Evolutionary conservation across 352 stramenopile genomes (phyloP).

Genomic region (Nothophytophthora sp.): DNA sequence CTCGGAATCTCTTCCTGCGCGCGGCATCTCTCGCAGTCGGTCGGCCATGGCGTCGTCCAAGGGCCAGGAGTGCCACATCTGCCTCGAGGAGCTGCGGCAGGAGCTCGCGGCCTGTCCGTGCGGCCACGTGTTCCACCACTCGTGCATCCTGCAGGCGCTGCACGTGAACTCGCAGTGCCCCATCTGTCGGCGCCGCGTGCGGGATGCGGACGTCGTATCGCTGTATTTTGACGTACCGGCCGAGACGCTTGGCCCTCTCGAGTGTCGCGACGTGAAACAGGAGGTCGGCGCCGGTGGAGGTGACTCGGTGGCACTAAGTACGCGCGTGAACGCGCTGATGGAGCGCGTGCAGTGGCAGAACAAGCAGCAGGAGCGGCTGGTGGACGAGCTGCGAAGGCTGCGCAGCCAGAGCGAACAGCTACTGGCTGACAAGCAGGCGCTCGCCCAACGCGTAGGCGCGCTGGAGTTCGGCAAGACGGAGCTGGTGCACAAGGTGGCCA

Average conservation of each 20-base stretch:
- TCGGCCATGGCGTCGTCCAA: slow-evolving; percentile 18
- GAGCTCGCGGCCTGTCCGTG: slow-evolving; percentile 64
- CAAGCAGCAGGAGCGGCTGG: slow-evolving; percentile 63
- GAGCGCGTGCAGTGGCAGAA: slow-evolving; percentile 82
- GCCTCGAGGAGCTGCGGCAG: slow-evolving; percentile 69
- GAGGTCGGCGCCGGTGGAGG: slow-evolving; percentile 3
- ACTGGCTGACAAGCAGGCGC: slow-evolving; percentile 57
- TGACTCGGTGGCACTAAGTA: slow-evolving; percentile 46
- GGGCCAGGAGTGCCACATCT: slow-evolving; percentile 81
- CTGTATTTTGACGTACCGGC: slow-evolving; percentile 69
- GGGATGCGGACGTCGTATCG: slow-evolving; percentile 46
- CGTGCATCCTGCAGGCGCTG: slow-evolving; percentile 74
- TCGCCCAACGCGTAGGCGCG: slow-evolving; percentile 45
- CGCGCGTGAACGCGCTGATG: slow-evolving; percentile 58
- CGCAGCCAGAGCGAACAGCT: slow-evolving; percentile 69
- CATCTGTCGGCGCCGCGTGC: slow-evolving; percentile 58
- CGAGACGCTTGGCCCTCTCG: too few species aligned
- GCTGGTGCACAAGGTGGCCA: slow-evolving; percentile 67
- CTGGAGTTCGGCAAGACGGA: slow-evolving; percentile 58
- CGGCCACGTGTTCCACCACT: slow-evolving; percentile 74
- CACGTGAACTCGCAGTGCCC: slow-evolving; percentile 73
- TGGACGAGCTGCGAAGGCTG: slow-evolving; percentile 56
- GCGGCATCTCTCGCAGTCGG: too few species aligned
- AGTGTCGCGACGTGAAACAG: too few species aligned
- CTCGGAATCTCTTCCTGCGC: too few species aligned